Evolutionary conservation across 2,329 filamentous ascomycete genomes (phyloP), one percentile per base, ranked within the genome.

Genomic region (Achaetomium macrosporum): DNA sequence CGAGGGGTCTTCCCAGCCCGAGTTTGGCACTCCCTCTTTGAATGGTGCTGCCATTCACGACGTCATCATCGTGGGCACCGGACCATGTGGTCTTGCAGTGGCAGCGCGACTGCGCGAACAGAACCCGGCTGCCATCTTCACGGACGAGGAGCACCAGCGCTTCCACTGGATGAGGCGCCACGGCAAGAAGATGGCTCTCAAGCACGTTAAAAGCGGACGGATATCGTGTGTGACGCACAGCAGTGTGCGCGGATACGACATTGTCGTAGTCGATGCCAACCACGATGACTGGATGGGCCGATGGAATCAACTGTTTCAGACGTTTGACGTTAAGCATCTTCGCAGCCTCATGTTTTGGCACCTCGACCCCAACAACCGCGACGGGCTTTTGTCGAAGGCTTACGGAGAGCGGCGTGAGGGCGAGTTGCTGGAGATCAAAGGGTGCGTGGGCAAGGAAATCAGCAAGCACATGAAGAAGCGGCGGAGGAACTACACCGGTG

Each of bases 261-360:
- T 84, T 61, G 69, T 85, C 0, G 84, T 91, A 0, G 71, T 93
- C 0, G 88, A 92, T 61, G 79, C 78, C 1, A 79, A 79, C 1
- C 79, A 78, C 0, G 69, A 77, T 44, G 63, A 71, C 42, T 92
- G 87, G 87, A 81, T 92, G 74, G 69, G 76, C 10, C 76, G 81
- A 39, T 92, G 88, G 88, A 81, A 87, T 42, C 71, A 75, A 13
- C 76, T 86, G 3, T 92, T 92, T 68, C 72, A 76, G 31, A 79
- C 77, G 2, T 81, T 89, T 42, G 78, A 83, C 45, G 92, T 92
- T 43, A 75, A 78, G 1, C 81, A 90, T 61, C 71, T 93, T 37
- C 77, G 88, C 15, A 90, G 86, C 59, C 88, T 87, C 0, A 87
- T 92, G 84, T 87, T 91, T 63, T 92, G 90, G 71, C 88, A 93